These are phyloP conservation scores for Podospora sp. DNA, from an alignment of 495 filamentous ascomycete genomes.

Conservation along the genomic window DNA sequence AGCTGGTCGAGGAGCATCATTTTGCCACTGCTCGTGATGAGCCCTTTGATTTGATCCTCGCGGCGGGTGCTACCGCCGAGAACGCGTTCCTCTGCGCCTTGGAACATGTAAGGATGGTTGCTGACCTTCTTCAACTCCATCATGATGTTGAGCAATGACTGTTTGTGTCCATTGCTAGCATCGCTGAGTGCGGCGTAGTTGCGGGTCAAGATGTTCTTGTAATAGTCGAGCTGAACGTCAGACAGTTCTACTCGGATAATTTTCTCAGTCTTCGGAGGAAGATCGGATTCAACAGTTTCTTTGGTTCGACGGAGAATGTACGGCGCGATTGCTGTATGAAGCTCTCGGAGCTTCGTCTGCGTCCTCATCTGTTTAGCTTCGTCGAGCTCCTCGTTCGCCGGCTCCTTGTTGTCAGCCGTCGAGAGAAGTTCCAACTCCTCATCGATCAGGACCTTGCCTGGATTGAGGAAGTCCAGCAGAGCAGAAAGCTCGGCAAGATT, in stretches of 20 bases:
- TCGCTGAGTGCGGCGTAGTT: slow-evolving; percentile 95
- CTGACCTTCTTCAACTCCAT: slow-evolving; percentile 99
- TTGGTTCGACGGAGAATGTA: slow-evolving; percentile 97
- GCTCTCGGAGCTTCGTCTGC: slow-evolving; percentile 56
- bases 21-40: slow-evolving; percentile 96
- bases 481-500: slow-evolving; percentile 89
- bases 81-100: slow-evolving; percentile 85
- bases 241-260: slow-evolving; percentile 97
- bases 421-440: slow-evolving; percentile 73
- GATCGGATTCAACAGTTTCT: slow-evolving; percentile 91
- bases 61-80: slow-evolving; percentile 72
- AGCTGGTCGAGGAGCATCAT: slow-evolving; percentile 98
- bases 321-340: slow-evolving; percentile 76
- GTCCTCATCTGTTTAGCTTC: slow-evolving; percentile 40
- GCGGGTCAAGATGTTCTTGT: slow-evolving; percentile 95
- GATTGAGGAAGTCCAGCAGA: slow-evolving; percentile 93
- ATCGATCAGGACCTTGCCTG: slow-evolving; percentile 82
- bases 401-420: slow-evolving; percentile 43
- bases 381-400: slow-evolving; percentile 33
- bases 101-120: slow-evolving; percentile 98
- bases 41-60: slow-evolving; percentile 83
- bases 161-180: slow-evolving; percentile 83
- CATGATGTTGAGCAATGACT: slow-evolving; percentile 96
- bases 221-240: slow-evolving; percentile 94
- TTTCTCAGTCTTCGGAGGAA: slow-evolving; percentile 96